Percentiles rank a stretch among this genome's conserved stretches.
These are phyloP conservation scores for Podospora pseudopauciseta DNA, from an alignment of 495 filamentous ascomycete species.

Conservation along the genomic window DNA sequence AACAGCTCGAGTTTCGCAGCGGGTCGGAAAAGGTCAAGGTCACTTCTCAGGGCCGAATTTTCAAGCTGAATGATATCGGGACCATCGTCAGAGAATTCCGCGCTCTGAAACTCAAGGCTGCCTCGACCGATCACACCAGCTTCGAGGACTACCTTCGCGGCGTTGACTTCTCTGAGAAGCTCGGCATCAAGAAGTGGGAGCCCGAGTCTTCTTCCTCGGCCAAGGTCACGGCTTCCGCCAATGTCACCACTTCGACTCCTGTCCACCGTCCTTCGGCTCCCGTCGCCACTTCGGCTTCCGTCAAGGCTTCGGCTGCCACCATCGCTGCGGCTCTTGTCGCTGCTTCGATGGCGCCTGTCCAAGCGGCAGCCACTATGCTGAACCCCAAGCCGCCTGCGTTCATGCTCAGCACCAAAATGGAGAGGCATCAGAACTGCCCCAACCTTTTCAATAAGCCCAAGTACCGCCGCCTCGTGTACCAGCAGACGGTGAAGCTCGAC, in stretches of 20 bases:
- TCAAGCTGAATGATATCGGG: conserved; percentile 12
- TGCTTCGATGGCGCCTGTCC: neutral
- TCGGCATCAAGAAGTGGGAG: neutral
- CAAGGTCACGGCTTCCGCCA: too few species aligned
- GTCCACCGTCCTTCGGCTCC: too few species aligned
- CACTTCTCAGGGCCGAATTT: conserved; percentile 25
- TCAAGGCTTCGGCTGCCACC: neutral
- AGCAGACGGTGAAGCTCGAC: conserved; percentile 31
- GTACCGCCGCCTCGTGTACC: conserved; percentile 18
- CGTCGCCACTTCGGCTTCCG: neutral
- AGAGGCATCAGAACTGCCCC: conserved; percentile 28
- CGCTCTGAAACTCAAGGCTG: neutral
- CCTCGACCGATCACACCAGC: neutral
- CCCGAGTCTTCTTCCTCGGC: too few species aligned
- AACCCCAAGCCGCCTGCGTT: conserved; percentile 16
- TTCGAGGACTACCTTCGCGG: neutral
- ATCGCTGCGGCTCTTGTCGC: neutral
- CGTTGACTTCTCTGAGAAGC: neutral
- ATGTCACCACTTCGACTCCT: neutral
- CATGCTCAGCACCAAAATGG: conserved; percentile 24
- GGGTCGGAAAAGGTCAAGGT: neutral
- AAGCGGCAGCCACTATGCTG: neutral
- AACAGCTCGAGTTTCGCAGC: neutral
- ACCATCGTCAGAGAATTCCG: conserved; percentile 2
- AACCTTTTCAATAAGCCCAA: conserved; percentile 31